These are phyloP conservation scores for Chaetomium sp. DNA, from an alignment of 2,329 filamentous ascomycete genomes.

Conservation along the genomic window DNA sequence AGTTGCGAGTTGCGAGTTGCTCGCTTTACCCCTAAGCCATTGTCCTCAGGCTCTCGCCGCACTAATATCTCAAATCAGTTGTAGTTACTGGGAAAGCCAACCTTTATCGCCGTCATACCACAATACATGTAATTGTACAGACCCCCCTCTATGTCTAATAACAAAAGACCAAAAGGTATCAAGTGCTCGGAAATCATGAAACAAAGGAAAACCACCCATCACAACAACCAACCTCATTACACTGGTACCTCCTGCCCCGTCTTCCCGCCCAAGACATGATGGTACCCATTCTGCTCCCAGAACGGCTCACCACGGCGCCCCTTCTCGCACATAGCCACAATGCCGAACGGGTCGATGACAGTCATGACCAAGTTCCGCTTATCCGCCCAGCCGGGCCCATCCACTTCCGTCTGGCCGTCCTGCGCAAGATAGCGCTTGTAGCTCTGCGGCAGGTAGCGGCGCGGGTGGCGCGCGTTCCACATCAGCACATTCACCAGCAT, in stretches of 20 bases:
- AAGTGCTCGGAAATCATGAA: background rate
- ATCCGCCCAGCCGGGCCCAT: conserved; percentile 53
- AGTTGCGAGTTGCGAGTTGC: too few species aligned
- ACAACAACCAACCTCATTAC: background rate
- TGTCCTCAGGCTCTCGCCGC: too few species aligned
- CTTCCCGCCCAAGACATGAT: conserved; percentile 9
- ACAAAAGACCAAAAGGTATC: background rate
- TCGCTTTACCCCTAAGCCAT: too few species aligned
- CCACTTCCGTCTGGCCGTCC: conserved; percentile 54
- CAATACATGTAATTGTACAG: background rate
- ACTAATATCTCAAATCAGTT: too few species aligned
- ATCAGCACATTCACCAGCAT: conserved; percentile 56
- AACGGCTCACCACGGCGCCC: conserved; percentile 30
- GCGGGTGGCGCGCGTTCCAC: conserved; percentile 55
- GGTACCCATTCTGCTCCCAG: conserved; percentile 37
- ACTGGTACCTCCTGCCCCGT: background rate
- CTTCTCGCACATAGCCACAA: conserved; percentile 29
- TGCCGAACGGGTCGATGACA: conserved; percentile 42
- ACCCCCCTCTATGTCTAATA: background rate
- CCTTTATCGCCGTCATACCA: background rate
- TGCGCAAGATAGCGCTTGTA: conserved; percentile 53
- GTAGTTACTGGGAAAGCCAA: background rate
- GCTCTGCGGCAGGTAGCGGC: conserved; percentile 52
- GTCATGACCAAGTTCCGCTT: conserved; percentile 49
- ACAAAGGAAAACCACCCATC: background rate